Evolutionary conservation across 2,329 filamentous ascomycete species (phyloP).

Genomic region (Epichloe bromicola): DNA sequence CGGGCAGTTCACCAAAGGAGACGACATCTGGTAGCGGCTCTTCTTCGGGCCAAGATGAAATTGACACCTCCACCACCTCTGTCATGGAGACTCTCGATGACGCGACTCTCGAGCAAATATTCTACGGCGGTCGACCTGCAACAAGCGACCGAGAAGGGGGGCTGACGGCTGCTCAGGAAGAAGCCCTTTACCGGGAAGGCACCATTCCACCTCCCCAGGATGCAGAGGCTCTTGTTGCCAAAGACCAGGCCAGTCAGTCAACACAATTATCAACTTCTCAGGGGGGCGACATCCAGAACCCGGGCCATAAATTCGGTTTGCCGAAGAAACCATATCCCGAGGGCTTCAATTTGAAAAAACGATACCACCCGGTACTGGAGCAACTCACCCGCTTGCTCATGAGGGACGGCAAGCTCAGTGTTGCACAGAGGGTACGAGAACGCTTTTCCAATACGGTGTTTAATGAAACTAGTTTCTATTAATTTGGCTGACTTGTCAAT

Average conservation of each 20-base stretch:
- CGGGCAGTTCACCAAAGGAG: background rate
- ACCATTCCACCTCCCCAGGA: conserved; percentile 24
- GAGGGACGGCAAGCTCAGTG: conserved; percentile 78
- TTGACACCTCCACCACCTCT: background rate
- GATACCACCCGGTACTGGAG: conserved; percentile 73
- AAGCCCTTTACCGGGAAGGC: conserved; percentile 29
- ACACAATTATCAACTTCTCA: conserved; percentile 8
- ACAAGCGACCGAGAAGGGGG: conserved; percentile 18
- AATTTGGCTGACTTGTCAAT: background rate
- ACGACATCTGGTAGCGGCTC: background rate
- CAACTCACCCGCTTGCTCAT: conserved; percentile 89
- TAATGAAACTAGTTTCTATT: background rate
- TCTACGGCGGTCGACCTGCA: conserved; percentile 22
- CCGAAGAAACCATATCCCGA: conserved; percentile 54
- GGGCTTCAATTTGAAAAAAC: conserved; percentile 53
- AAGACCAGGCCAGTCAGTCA: conserved; percentile 9
- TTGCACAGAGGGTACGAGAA: conserved; percentile 64
- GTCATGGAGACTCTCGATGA: conserved; percentile 19
- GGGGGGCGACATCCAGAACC: conserved; percentile 15
- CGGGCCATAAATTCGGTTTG: conserved; percentile 66
- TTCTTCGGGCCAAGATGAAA: background rate
- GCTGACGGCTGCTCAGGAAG: conserved; percentile 30
- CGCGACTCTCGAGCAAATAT: conserved; percentile 22
- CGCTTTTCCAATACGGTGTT: background rate
- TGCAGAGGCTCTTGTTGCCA: conserved; percentile 19